Conservation (phyloP, 805 yeast genomes). For the Candida namnaoensis region DNA sequence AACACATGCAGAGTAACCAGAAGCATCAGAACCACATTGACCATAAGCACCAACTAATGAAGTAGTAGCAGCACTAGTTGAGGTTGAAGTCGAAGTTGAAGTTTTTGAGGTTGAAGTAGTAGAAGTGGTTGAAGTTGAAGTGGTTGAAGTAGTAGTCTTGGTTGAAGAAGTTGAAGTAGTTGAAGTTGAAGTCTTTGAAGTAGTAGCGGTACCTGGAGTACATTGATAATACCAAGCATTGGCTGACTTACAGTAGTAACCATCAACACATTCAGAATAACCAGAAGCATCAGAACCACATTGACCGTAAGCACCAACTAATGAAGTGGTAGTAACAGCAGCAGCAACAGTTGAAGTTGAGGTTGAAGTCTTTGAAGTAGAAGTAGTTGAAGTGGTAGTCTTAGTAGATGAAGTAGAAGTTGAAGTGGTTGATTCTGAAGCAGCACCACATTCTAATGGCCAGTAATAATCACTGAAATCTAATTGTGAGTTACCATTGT, state of each 20-base stretch:
- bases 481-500: neutral
- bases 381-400: neutral
- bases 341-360: neutral
- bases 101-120: neutral
- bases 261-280: conserved; percentile 7
- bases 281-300: conserved; percentile 11
- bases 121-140: neutral
- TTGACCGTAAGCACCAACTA: conserved; percentile 3
- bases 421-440: neutral
- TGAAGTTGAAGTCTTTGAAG: neutral
- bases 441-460: conserved; percentile 11
- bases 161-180: conserved; percentile 2
- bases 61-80: neutral
- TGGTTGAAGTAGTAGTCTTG: neutral
- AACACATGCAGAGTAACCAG: conserved; percentile 6
- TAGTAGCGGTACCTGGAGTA: conserved; percentile 4
- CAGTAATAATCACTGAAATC: conserved; percentile 7
- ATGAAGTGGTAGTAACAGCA: neutral
- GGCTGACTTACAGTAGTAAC: conserved; percentile 3
- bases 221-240: conserved; percentile 10
- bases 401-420: neutral
- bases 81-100: conserved; percentile 1
- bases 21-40: conserved; percentile 12
- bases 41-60: conserved; percentile 2
- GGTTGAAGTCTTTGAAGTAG: neutral